Base-by-base conservation (phyloP, 305 asterid species). In the Solanum hybrid region DNA sequence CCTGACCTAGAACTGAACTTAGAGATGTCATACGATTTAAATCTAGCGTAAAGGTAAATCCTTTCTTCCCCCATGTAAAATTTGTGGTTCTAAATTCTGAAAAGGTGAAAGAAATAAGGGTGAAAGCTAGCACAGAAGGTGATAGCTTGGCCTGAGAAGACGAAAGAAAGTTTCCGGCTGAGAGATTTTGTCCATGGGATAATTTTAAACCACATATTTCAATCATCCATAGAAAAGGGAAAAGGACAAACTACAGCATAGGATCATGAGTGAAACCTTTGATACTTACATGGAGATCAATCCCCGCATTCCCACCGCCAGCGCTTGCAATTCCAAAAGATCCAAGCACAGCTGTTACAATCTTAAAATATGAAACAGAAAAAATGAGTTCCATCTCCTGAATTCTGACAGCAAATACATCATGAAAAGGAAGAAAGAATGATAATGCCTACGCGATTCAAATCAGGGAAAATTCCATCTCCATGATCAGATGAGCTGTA, bases 401-500 rank as follows among this genome's bases (percentile, higher is more conserved):
- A 87, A 72, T 15, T 27, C 40, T 87, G 84, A 69, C 64, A 35
- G 27, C 35, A 81, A 17, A 60, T 69, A 88, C 32, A 19, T 51
- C 71, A 88, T 85, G 19, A 34, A 64, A 81, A 75, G 85, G 72
- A 69, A 15, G 77, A 88, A 72, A 78, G 60, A 78, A 78, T n/a
- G 56, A 78, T 36, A 78, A 36, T 87, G 79, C 88, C 91, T 95
- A 97, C 99, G 91, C 97, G 96, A 91, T 95, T 95, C 69, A 96
- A 90, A 92, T 95, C 97, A 88, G 96, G 97, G 87, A 96, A 93
- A 90, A 93, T 90, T 89, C 97, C 98, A 91, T 95, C 98, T 75
- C 94, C 96, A 78, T 94, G 99, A 88, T 96, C 99, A 72, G 98
- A 93, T 90, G 96, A 86, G 90, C 95, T 95, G 91, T 96, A 97